Evolutionary conservation across 1,284 basidiomycete genomes (phyloP), one percentile per base, ranked within the genome.

Genomic region (Tetrapyrgos nigripes): DNA sequence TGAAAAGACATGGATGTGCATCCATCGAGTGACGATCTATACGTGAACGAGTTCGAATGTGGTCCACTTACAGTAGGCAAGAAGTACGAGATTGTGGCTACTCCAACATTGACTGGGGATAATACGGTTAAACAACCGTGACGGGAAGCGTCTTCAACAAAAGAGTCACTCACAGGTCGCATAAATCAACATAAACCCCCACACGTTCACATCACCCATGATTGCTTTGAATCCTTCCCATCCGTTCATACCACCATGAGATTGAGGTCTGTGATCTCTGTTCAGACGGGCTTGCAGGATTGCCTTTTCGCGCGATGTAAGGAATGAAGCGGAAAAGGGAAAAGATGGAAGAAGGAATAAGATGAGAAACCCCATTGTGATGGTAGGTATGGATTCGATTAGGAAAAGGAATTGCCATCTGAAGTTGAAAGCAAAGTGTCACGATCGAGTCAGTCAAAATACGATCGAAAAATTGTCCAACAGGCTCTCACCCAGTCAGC

Each of bases 351-450:
- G 73, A 65, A 83, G 79, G 26, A 81, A 57, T 3, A 83, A 70
- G 45, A 82, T 76, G 56, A 75, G 68, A 55, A 74, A 33, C 0
- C 78, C 80, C 81, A 83, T 82, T 37, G 82, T 66, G 5, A 83
- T 60, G 2, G 82, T 83, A 4, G 83, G 83, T 27, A 85, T 82
- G 5, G 78, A 82, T 63, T 84, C 82, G 46, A 84, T 77, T 21
- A 85, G 72, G 69, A 82, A 84, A 17, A 84, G 74, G 63, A 84
- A 84, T 63, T 85, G 83, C 83, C 83, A 85, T 59, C 81, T 83
- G 1, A 51, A 26, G 19, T 40, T n/a, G 19, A n/a, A 9, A 46
- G 13, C 14, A 13, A 24, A 19, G 46, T 35, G 35, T 50, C 43
- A 52, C 27, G 6, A 28, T 17, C 11, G 48, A 54, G 46, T 4